Base-by-base conservation (phyloP, 257 asterid species). In the Schizonepeta tenuifolia region DNA sequence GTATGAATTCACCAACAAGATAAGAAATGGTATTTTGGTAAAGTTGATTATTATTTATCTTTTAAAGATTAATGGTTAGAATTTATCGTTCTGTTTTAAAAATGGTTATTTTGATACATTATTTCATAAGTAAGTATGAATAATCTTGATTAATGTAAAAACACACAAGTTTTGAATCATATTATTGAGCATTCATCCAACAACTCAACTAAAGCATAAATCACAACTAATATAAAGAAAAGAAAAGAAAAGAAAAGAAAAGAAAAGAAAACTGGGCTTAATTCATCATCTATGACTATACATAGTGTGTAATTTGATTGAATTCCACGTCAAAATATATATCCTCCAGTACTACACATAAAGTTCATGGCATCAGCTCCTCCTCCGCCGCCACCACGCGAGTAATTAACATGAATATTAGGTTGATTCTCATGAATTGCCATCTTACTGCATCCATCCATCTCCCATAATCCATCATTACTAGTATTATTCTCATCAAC, bases 401-500 rank as follows among this genome's bases (percentile, higher is more conserved):
- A 44, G 56, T 40, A 51, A 70, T 53, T 64, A 14, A 55, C 20
- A 58, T 18, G 54, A 20, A 63, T 17, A 24, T 24, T 24, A 24
- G 26, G 26, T 58, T 80, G 84, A 69, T 71, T 81, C 38, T 83
- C n/a, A n/a, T n/a, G 86, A 15, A 76, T 71, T 3, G 73, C 79
- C 76, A 60, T 65, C 21, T 74, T 77, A 75, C 70, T 62, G 60
- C 83, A 73, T 33, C 76, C 78, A 43, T 80, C 89, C n/a, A 79
- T 35, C 72, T 75, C 82, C 88, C 89, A 85, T 6, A 80, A 67
- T 65, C 84, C 87, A n/a, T 78, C 86, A 87, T 85, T 6, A n/a
- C n/a, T n/a, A 6, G 2, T 24, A 24, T 24, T 24, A 24, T n/a
- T 85, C 59, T 82, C 62, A 80, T 59, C 46, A 74, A 13, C 71